Percentiles rank a stretch among this genome's conserved stretches.
Conservation (phyloP, 345 rosid species). For the Triadica sebifera region DNA sequence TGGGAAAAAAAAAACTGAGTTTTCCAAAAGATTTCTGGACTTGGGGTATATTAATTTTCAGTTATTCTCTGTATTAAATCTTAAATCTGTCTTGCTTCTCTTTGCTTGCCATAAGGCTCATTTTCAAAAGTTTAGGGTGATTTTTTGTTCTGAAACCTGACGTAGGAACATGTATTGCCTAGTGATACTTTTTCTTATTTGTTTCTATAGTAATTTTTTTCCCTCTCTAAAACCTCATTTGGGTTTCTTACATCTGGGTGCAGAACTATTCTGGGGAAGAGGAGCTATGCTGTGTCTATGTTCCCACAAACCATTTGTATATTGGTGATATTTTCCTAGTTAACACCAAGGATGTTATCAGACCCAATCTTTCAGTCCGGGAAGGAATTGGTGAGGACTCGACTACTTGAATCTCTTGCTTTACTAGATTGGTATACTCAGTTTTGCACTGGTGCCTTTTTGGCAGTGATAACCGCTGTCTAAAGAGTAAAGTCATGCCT, state of each 20-base stretch:
- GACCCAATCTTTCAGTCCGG: slow-evolving; percentile 91
- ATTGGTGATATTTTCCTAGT: slow-evolving; percentile 92
- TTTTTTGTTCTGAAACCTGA: not conserved
- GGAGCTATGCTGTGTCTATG: slow-evolving; percentile 93
- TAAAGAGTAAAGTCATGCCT: not conserved
- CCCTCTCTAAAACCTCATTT: not conserved
- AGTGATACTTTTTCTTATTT: not conserved
- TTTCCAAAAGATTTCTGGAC: not conserved
- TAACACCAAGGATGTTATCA: slow-evolving; percentile 74
- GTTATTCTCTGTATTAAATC: not conserved
- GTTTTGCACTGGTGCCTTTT: not conserved
- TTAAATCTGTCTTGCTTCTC: not conserved
- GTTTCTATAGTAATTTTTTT: not conserved
- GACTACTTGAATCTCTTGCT: not conserved
- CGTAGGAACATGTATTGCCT: not conserved
- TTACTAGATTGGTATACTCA: not conserved
- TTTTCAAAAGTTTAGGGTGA: not conserved
- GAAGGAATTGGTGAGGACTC: slow-evolving; percentile 90
- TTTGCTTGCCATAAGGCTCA: not conserved
- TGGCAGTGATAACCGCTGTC: not conserved
- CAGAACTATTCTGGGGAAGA: slow-evolving; percentile 90
- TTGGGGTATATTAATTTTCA: not conserved
- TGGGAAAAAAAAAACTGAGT: not conserved
- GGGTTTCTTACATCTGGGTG: slow-evolving; percentile 17
- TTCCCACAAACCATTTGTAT: slow-evolving; percentile 97